These are phyloP conservation scores for Nigrospora sphaerica DNA, from an alignment of 2,329 filamentous ascomycete genomes.

Conservation along the genomic window DNA sequence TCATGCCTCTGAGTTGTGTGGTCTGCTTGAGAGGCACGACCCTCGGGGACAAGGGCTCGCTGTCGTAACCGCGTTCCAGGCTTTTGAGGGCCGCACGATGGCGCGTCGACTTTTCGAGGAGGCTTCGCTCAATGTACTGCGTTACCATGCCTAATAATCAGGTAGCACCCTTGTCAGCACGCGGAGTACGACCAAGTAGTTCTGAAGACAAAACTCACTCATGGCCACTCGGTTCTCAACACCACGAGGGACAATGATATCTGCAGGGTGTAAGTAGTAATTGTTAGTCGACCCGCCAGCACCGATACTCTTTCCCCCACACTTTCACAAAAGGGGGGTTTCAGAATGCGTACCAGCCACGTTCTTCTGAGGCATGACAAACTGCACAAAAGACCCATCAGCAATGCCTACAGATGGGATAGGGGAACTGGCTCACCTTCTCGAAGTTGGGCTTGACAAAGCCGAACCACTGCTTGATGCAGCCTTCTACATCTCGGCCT, in stretches of 20 bases:
- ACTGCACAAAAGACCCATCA: constrained; percentile 33
- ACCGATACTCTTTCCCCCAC: background rate
- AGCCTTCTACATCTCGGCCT: constrained; percentile 86
- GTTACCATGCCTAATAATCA: constrained; percentile 73
- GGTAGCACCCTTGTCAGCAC: constrained; percentile 3
- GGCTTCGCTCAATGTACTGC: constrained; percentile 82
- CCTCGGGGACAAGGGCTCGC: constrained; percentile 65
- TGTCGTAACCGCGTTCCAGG: constrained; percentile 65
- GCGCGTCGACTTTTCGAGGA: constrained; percentile 76
- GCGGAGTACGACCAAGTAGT: background rate
- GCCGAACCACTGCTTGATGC: constrained; percentile 95
- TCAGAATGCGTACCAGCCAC: constrained; percentile 55
- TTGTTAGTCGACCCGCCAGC: background rate
- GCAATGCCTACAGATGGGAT: constrained; percentile 6
- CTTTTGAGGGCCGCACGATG: constrained; percentile 74
- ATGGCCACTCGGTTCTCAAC: constrained; percentile 95
- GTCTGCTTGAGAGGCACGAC: constrained; percentile 71
- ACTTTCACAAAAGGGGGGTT: background rate
- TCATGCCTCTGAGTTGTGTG: constrained; percentile 78
- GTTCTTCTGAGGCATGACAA: constrained; percentile 83
- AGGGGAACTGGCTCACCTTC: constrained; percentile 37
- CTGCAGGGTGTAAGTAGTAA: constrained; percentile 29
- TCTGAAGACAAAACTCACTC: constrained; percentile 34
- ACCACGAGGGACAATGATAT: constrained; percentile 90
- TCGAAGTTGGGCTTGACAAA: constrained; percentile 98